Base-by-base conservation (phyloP, 495 filamentous ascomycete species). In the Neurospora sp. region DNA sequence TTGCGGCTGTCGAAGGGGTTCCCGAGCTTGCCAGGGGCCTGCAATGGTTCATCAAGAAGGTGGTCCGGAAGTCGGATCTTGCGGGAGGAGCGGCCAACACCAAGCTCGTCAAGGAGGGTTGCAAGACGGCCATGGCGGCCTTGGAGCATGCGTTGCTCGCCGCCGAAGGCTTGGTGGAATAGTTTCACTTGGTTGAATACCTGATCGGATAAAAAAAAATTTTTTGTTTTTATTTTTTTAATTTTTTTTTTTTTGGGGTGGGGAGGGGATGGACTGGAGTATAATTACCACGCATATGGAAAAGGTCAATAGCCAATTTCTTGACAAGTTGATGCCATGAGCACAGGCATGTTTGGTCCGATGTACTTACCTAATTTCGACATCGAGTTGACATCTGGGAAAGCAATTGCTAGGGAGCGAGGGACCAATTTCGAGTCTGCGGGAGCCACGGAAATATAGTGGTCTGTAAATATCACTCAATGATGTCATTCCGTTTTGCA, bases 31-130 rank as follows among this genome's bases (percentile, higher is more conserved):
- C 87, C 1, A 87, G 86, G 73, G 91, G 92, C 3, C 75, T 97
- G 72, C 91, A 91, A 59, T 94, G 88, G 78, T 96, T 98, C 79
- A 72, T 97, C 37, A 88, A 87, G 77, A 94, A 91, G 80, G 87
- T 91, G 31, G 89, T 97, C 6, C 85, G 88, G 31, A 93, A 90
- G 77, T 91, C 90, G 0, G 90, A 94, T 76, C 84, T 97, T 76
- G 88, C 89, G 10, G 85, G 84, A 40, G 85, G 82, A 14, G 87
- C 87, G 76, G 82, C 84, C 45, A 87, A 92, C 72, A 89, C 86
- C 73, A 88, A 88, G 72, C 82, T 80, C 14, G 85, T 97, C 18
- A 88, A 84, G 80, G 92, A 90, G 89, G 92, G 88, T 9, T 95
- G 92, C 82, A 86, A 86, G 75, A 84, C 88, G 68, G 90, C 90